phyloP scores from a whole-genome alignment of 2,329 filamentous ascomycete species.

The Colletotrichum shisoi region DNA sequence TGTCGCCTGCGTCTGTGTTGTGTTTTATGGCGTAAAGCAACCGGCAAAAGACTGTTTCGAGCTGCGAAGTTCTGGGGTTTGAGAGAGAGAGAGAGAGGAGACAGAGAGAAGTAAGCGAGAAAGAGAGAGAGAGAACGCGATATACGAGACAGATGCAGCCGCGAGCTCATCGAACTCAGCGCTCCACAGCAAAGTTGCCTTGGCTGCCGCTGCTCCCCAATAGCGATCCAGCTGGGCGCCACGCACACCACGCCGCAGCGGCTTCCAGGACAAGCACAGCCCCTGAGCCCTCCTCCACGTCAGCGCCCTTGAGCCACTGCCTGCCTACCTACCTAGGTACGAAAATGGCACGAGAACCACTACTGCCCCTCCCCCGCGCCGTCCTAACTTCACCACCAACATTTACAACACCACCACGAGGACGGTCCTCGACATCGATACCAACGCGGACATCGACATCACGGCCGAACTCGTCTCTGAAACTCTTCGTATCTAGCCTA shows the following conservation, averaged over 20 bases:
- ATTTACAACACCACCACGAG: not conserved
- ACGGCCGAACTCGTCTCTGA: not conserved
- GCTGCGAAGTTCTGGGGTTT: not conserved
- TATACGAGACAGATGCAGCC: slow-evolving; percentile 9
- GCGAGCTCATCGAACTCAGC: slow-evolving; percentile 7
- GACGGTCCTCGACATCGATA: slow-evolving; percentile 4
- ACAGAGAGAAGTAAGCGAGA: not conserved
- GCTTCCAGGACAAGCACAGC: slow-evolving; percentile 28
- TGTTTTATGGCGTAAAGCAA: not conserved
- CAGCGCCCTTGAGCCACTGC: slow-evolving; percentile 12
- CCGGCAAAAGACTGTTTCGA: not conserved
- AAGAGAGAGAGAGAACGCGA: not conserved
- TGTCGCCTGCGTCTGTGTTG: not conserved
- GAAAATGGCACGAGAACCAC: slow-evolving; percentile 6
- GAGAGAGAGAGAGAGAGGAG: not conserved
- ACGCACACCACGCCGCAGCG: slow-evolving; percentile 30
- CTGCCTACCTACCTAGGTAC: not conserved
- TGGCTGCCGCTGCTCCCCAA: slow-evolving; percentile 14
- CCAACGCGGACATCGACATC: not conserved
- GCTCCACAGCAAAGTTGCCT: slow-evolving; percentile 27
- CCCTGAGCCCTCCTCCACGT: slow-evolving; percentile 26
- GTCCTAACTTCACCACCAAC: slow-evolving; percentile 1
- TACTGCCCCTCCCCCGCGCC: slow-evolving; percentile 23
- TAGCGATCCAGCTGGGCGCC: slow-evolving; percentile 28
- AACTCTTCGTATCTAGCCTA: not conserved